Base-by-base conservation (phyloP, 129 eudicot species). In the Chrysanthemum makinoi region DNA sequence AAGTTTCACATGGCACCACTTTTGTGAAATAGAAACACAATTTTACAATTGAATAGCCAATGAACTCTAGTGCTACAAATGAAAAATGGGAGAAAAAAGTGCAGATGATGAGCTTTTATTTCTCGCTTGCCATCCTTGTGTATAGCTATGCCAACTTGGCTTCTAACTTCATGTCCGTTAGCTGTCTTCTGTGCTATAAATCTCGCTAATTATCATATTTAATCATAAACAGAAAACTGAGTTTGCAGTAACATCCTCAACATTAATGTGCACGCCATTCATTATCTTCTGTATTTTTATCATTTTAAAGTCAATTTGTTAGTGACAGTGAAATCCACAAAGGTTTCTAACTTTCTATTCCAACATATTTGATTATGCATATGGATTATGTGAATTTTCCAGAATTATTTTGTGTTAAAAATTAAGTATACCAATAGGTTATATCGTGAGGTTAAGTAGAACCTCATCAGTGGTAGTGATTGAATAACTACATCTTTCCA, bases 371-470 rank as follows among this genome's bases (percentile, higher is more conserved):
- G 65, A 55, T 39, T 49, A 20, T 4, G n/a, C 9, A 24, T 54
- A 28, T 68, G 62, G 33, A 56, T 39, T 57, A 20, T 70, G 22
- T 24, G 19, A 49, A 13, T 24, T 22, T 47, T 39, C 2, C 3
- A 15, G n/a, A 43, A 57, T 44, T 56, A 19, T 22, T 6, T 44
- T 56, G 55, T 59, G 68, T 54, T 54, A 64, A 54, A 5, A 69
- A 69, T 70, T 16, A 33, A 70, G 65, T 35, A 70, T 44, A 15
- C 19, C 18, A 70, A 12, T 70, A 54, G 19, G 12, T 70, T 70
- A n/a, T 69, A 11, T 19, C 24, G 5, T 56, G 56, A 44, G 57
- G 43, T 20, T 46, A 66, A 13, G 20, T 44, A 44, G 70, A 18
- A 11, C n/a, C 33, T 8, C 20, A 2, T 65, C 19, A 30, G 71